These are phyloP conservation scores for Porcisia hertigi DNA, from an alignment of 208 protist genomes.

Conservation along the genomic window DNA sequence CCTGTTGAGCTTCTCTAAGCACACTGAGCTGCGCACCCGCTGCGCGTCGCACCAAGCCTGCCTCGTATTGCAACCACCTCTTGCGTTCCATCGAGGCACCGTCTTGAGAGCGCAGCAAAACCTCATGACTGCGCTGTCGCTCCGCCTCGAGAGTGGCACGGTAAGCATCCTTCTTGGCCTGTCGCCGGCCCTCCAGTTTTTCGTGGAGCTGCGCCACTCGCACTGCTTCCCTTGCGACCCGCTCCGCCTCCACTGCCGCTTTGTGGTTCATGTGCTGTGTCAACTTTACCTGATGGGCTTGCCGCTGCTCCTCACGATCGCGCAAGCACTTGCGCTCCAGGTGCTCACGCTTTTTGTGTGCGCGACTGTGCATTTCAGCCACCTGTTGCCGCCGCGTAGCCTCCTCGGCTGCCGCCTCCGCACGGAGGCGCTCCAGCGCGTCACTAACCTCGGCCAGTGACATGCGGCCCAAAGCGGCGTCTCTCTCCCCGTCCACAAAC, in stretches of 20 bases:
- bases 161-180: constrained; percentile 32
- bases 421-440: constrained; percentile 29
- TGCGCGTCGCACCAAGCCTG: constrained; percentile 35
- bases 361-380: constrained; percentile 7
- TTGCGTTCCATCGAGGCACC: constrained; percentile 63
- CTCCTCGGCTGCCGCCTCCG: constrained; percentile 21
- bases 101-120: constrained; percentile 61
- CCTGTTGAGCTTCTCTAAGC: constrained; percentile 19
- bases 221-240: constrained; percentile 33
- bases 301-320: constrained; percentile 42
- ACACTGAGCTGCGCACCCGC: constrained; percentile 20
- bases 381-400: constrained; percentile 36
- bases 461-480: constrained; percentile 29
- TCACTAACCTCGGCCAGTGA: constrained; percentile 28
- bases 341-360: constrained; percentile 28
- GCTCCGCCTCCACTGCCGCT: constrained; percentile 29
- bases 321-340: constrained; percentile 35
- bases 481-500: constrained; percentile 19
- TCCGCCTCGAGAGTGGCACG: constrained; percentile 38
- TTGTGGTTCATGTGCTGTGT: constrained; percentile 26
- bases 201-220: constrained; percentile 60
- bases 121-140: constrained; percentile 54
- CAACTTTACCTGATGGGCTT: constrained; percentile 28
- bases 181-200: constrained; percentile 47
- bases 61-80: constrained; percentile 76